These are phyloP conservation scores for Eruca vesicaria DNA, from an alignment of 441 rosid genomes.

Conservation along the genomic window DNA sequence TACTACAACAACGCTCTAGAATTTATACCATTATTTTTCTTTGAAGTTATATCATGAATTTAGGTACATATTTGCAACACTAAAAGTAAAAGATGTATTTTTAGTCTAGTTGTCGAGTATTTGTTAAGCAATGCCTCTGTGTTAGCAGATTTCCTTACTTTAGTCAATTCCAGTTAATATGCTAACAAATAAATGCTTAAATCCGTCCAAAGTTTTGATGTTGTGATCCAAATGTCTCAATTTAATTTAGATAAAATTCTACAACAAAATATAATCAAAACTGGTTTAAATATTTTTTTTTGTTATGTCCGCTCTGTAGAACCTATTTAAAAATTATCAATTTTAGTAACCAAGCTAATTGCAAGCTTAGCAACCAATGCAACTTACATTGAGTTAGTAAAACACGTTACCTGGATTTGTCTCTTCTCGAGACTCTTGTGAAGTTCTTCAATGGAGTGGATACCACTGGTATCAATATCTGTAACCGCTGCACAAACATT, in stretches of 20 bases:
- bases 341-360: neutral
- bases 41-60: neutral
- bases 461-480: slow-evolving; percentile 66
- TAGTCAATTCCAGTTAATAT: neutral
- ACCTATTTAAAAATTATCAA: neutral
- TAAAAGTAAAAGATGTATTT: neutral
- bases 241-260: neutral
- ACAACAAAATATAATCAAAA: neutral
- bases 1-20: neutral
- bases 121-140: neutral
- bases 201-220: neutral
- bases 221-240: neutral
- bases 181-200: neutral
- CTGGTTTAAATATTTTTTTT: neutral
- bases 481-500: slow-evolving; percentile 47
- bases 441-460: slow-evolving; percentile 56
- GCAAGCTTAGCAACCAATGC: neutral
- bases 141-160: neutral
- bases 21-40: neutral
- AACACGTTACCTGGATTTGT: slow-evolving; percentile 40
- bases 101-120: neutral
- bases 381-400: neutral
- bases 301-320: neutral
- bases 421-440: slow-evolving; percentile 47
- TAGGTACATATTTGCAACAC: neutral